Percentiles rank a stretch among this genome's conserved stretches.
Conservation (phyloP, 495 filamentous ascomycete species). For the Pseudomonodictys pantanalensis region DNA sequence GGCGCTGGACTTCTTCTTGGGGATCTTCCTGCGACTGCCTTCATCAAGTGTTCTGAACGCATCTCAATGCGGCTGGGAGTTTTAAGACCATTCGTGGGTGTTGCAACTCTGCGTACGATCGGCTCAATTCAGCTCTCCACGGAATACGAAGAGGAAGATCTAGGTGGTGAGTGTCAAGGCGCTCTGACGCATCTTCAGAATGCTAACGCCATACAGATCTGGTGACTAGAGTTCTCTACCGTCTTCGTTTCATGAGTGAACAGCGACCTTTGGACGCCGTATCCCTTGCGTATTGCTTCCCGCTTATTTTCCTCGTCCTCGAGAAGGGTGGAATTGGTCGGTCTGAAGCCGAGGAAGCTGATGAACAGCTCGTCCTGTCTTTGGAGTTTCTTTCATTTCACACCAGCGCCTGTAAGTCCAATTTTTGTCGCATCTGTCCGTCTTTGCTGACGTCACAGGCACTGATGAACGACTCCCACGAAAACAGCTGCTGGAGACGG, state of each 20-base stretch:
- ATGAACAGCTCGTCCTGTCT: slow-evolving; percentile 82
- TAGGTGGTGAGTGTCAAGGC: slow-evolving; percentile 49
- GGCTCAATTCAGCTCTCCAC: slow-evolving; percentile 68
- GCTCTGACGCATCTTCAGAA: background rate
- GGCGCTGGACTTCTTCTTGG: slow-evolving; percentile 79
- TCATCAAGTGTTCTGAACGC: slow-evolving; percentile 70
- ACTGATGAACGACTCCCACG: slow-evolving; percentile 72
- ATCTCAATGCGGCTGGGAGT: slow-evolving; percentile 72
- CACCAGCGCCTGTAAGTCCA: slow-evolving; percentile 60
- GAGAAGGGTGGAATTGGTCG: slow-evolving; percentile 72
- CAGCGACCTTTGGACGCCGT: slow-evolving; percentile 86
- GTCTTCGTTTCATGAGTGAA: slow-evolving; percentile 83
- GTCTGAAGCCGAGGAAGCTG: slow-evolving; percentile 67
- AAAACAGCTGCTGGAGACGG: slow-evolving; percentile 60
- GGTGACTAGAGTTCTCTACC: slow-evolving; percentile 84
- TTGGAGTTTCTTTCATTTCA: slow-evolving; percentile 91
- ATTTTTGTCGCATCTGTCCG: background rate
- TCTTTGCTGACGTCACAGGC: slow-evolving; percentile 36
- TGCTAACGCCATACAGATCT: slow-evolving; percentile 53
- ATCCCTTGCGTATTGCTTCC: slow-evolving; percentile 81
- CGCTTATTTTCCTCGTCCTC: slow-evolving; percentile 73
- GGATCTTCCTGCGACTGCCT: slow-evolving; percentile 72
- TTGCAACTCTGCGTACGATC: slow-evolving; percentile 77
- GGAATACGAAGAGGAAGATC: slow-evolving; percentile 69
- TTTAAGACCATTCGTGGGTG: slow-evolving; percentile 75